These are phyloP conservation scores for Corylus avellana DNA, from an alignment of 306 rosid genomes.

Conservation along the genomic window DNA sequence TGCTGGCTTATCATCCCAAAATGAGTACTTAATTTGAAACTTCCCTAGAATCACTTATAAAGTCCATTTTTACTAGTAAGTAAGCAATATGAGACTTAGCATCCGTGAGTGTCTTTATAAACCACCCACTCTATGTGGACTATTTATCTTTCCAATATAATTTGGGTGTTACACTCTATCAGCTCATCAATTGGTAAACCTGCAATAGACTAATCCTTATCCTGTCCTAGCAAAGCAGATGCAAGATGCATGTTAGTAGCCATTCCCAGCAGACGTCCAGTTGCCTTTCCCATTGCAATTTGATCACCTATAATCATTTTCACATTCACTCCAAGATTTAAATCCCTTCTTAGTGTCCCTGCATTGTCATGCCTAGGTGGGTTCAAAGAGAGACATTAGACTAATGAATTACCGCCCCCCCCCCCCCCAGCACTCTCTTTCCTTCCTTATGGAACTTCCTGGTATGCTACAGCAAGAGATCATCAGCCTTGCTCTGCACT, in stretches of 20 bases:
- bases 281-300: slow-evolving; percentile 96
- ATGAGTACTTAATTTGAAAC: no score
- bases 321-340: slow-evolving; percentile 95
- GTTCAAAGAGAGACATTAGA: slow-evolving; percentile 88
- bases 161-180: neutral
- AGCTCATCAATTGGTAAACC: slow-evolving; percentile 88
- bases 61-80: no score
- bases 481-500: slow-evolving; percentile 93
- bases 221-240: slow-evolving; percentile 92
- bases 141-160: no score
- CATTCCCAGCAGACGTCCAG: slow-evolving; percentile 99
- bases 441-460: slow-evolving; percentile 96
- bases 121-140: no score
- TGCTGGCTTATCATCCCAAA: no score
- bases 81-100: no score
- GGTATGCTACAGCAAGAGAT: slow-evolving; percentile 96
- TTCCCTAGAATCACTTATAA: no score
- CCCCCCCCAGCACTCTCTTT: slow-evolving; percentile 90
- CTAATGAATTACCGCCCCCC: slow-evolving; percentile 96
- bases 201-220: slow-evolving; percentile 86
- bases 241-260: slow-evolving; percentile 98
- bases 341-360: slow-evolving; percentile 90
- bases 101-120: no score
- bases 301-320: slow-evolving; percentile 99
- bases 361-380: slow-evolving; percentile 99